Evolutionary conservation across 1,139 yeast genomes (phyloP).

Genomic region (Magnusiomyces clavatus): DNA sequence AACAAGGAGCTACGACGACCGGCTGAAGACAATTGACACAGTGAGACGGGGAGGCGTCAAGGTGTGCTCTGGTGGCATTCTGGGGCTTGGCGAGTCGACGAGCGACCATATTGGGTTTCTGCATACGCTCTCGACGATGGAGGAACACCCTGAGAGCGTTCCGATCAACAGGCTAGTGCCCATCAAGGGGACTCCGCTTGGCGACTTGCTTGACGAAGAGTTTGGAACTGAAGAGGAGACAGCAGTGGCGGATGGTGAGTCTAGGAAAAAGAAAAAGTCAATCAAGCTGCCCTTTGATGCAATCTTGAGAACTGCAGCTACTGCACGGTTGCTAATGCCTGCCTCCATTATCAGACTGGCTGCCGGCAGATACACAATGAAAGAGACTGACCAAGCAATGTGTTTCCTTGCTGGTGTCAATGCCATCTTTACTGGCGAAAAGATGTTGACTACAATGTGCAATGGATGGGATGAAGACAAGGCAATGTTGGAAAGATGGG

Average conservation of each 20-base stretch:
- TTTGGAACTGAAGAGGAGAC: conserved; percentile 19
- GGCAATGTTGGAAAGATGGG: conserved; percentile 62
- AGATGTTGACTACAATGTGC: conserved; percentile 77
- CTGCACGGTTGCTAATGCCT: conserved; percentile 73
- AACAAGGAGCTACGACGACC: conserved; percentile 62
- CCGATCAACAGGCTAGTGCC: conserved; percentile 80
- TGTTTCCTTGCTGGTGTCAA: conserved; percentile 76
- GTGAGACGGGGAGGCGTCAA: conserved; percentile 60
- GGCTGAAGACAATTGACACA: conserved; percentile 55
- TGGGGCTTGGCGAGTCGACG: conserved; percentile 69
- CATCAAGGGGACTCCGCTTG: conserved; percentile 69
- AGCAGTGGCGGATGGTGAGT: conserved; percentile 28
- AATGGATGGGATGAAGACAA: conserved; percentile 81
- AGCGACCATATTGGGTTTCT: conserved; percentile 66
- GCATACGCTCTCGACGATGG: conserved; percentile 59
- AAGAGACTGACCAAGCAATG: conserved; percentile 64
- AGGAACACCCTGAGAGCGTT: conserved; percentile 65
- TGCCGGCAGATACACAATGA: conserved; percentile 78
- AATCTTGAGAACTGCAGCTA: conserved; percentile 61
- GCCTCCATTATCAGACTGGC: conserved; percentile 62
- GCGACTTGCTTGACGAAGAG: conserved; percentile 26
- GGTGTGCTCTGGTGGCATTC: conserved; percentile 74
- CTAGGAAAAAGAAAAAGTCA: conserved; percentile 18
- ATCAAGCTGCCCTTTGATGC: conserved; percentile 50
- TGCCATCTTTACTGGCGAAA: conserved; percentile 76